Base-by-base conservation (phyloP, 768 basidiomycete genomes). In the Mrakia hoshinonis region DNA sequence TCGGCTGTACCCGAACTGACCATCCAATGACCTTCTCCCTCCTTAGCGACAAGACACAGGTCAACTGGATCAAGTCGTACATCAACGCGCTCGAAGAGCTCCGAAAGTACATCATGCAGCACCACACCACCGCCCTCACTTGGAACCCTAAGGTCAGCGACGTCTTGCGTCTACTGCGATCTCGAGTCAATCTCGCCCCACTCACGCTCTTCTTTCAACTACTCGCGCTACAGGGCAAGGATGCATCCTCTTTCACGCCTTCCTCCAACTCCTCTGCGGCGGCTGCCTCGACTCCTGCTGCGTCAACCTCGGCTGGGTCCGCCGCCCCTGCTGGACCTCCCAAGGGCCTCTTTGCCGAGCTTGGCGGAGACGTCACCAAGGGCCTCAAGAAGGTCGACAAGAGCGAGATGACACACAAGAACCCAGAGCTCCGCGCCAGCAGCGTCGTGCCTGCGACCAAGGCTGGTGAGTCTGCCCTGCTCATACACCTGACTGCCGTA, bases 321-420 rank as follows among this genome's bases (percentile, higher is more conserved):
- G 39, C 74, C 2, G 69, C 76, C 10, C 24, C 78, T 0, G 73
- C 43, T 43, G 79, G 12, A 62, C 81, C 13, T 80, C 77, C 80
- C 68, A 74, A 74, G 6, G 89, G 90, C 4, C 89, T 99, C 31
- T 94, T 99, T 69, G 91, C 92, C 1, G 85, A 92, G 68, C 81
- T 99, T 58, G 94, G 95, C 0, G 90, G 87, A 73, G 87, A 88
- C 4, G 88, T 99, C 43, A 98, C 95, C 7, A 90, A 89, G 77
- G 87, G 90, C 13, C 79, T 99, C 75, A 87, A 89, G 75, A 97
- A 96, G 79, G 96, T 99, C 36, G 91, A 93, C 78, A 89, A 87
- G 82, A 93, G 90, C 74, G 89, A 97, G 79, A 94, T 95, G 93
- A 97, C 93, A 3, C 96, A 99, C 83, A 98, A 99, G 84, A 98